These are phyloP conservation scores for Mytilinidion resinicola DNA, from an alignment of 495 filamentous ascomycete genomes.

Conservation along the genomic window DNA sequence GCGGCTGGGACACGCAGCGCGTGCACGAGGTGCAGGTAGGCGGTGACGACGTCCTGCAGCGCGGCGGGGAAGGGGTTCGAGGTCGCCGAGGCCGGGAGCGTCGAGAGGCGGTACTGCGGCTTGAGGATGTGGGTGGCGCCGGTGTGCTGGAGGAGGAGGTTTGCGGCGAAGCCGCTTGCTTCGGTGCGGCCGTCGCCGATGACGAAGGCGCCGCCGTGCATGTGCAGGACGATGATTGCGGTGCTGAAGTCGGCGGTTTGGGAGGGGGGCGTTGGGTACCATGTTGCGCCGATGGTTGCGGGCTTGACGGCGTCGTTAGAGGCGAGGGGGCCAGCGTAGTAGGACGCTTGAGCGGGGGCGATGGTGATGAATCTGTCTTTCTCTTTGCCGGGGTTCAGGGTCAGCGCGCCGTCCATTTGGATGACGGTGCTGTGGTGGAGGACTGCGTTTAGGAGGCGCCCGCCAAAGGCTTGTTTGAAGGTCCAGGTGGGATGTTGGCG, in stretches of 20 bases:
- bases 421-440: slow-evolving; percentile 24
- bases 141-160: slow-evolving; percentile 23
- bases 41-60: slow-evolving; percentile 28
- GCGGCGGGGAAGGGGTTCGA: slow-evolving; percentile 32
- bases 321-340: slow-evolving; percentile 30
- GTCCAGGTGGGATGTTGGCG: slow-evolving; percentile 33
- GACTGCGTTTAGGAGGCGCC: slow-evolving; percentile 24
- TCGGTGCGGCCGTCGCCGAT: slow-evolving; percentile 36
- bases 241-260: not conserved
- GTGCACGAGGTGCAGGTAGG: slow-evolving; percentile 27
- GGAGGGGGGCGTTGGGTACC: slow-evolving; percentile 31
- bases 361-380: slow-evolving; percentile 32
- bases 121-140: slow-evolving; percentile 21
- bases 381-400: slow-evolving; percentile 32
- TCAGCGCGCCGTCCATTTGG: slow-evolving; percentile 23
- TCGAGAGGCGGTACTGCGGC: slow-evolving; percentile 32
- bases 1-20: slow-evolving; percentile 19
- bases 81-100: slow-evolving; percentile 13
- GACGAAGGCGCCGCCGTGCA: slow-evolving; percentile 49
- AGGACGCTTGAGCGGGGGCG: slow-evolving; percentile 11
- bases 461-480: slow-evolving; percentile 33
- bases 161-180: slow-evolving; percentile 37
- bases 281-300: slow-evolving; percentile 34
- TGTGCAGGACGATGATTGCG: slow-evolving; percentile 40
- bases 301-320: slow-evolving; percentile 31